These are phyloP conservation scores for Nicotiana obtusifolia DNA, from an alignment of 257 asterid species.

Conservation along the genomic window DNA sequence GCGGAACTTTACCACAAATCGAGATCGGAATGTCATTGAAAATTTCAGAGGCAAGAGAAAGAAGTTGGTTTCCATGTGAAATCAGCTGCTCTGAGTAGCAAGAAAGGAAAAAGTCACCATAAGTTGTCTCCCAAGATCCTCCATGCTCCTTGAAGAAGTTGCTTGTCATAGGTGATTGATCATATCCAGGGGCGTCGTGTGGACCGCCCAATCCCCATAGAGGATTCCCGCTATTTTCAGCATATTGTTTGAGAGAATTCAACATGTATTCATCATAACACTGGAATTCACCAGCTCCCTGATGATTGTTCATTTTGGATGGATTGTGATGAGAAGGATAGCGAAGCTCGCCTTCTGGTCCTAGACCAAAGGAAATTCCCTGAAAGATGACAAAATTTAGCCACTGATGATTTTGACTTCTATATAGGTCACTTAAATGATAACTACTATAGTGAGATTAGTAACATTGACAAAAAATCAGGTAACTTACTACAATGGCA, in stretches of 20 bases:
- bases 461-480: not conserved
- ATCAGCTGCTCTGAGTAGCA: slow-evolving; percentile 67
- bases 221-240: slow-evolving; percentile 50
- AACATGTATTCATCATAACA: slow-evolving; percentile 74
- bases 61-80: slow-evolving; percentile 57
- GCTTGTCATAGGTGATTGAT: slow-evolving; percentile 36
- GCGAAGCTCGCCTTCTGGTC: slow-evolving; percentile 84
- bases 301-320: slow-evolving; percentile 13
- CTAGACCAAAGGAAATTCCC: slow-evolving; percentile 81
- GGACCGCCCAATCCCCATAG: slow-evolving; percentile 91
- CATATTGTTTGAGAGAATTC: slow-evolving; percentile 46
- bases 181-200: slow-evolving; percentile 51
- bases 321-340: slow-evolving; percentile 63
- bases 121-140: slow-evolving; percentile 78
- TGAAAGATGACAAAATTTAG: slow-evolving; percentile 16
- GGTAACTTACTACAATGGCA: not conserved
- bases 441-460: not conserved
- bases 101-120: slow-evolving; percentile 75
- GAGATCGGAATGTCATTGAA: slow-evolving; percentile 40
- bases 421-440: not conserved
- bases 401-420: not conserved
- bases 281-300: slow-evolving; percentile 83
- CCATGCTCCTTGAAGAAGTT: slow-evolving; percentile 63
- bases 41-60: slow-evolving; percentile 57
- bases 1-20: slow-evolving; percentile 58